Evolutionary conservation across 2,329 filamentous ascomycete genomes (phyloP).

Genomic region (Botrytis sinoallii): DNA sequence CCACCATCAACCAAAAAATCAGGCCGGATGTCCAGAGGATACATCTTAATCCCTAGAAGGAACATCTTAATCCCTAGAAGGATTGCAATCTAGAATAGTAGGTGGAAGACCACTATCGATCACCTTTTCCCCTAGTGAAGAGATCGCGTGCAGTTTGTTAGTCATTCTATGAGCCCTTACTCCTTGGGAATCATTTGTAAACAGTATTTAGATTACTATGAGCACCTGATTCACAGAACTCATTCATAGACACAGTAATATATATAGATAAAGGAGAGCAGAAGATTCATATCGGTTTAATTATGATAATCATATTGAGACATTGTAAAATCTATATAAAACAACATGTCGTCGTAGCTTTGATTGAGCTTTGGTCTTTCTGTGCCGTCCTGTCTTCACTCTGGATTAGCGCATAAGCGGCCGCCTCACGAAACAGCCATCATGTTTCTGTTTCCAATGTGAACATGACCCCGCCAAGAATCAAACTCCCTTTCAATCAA

Average conservation of each 20-base stretch:
- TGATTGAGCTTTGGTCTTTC: not conserved
- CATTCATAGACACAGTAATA: not conserved
- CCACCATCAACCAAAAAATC: not conserved
- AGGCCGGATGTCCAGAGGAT: not conserved
- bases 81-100: not conserved
- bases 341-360: constrained; percentile 8
- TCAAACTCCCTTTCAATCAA: constrained; percentile 16
- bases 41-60: not conserved
- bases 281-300: not conserved
- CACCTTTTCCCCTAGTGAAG: not conserved
- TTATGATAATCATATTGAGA: not conserved
- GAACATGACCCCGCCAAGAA: constrained; percentile 11
- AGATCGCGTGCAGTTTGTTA: not conserved
- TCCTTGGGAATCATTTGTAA: not conserved
- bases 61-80: not conserved
- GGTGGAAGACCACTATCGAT: not conserved
- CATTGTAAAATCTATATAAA: constrained; percentile 11
- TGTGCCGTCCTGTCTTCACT: not conserved
- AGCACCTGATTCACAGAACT: not conserved
- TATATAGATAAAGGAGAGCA: not conserved
- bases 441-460: constrained; percentile 14
- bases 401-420: constrained; percentile 9
- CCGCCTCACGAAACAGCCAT: constrained; percentile 14
- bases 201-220: not conserved
- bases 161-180: not conserved